These are phyloP conservation scores for Sugiyamaella xylanicola DNA, from an alignment of 1,139 yeast genomes.

Conservation along the genomic window DNA sequence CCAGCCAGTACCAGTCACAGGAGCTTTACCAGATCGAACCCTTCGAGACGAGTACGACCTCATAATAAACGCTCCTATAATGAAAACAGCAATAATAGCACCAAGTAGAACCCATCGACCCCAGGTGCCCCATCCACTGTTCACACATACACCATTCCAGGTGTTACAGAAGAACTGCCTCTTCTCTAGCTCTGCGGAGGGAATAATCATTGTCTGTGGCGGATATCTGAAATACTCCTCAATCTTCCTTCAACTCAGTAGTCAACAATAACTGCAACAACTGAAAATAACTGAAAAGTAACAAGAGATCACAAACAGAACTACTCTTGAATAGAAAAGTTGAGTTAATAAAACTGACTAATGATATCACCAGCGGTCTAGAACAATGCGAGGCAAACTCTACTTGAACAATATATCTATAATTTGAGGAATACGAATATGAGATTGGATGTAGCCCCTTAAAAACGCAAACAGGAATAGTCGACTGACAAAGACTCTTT, in stretches of 20 bases:
- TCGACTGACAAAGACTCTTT: too few relatives aligned
- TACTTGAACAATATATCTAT: too few relatives aligned
- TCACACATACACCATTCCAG: slow-evolving; percentile 15
- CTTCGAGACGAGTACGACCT: slow-evolving; percentile 55
- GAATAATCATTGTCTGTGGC: slow-evolving; percentile 4
- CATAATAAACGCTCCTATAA: slow-evolving; percentile 54
- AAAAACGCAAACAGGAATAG: too few relatives aligned
- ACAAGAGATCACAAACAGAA: too few relatives aligned
- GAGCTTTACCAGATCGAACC: slow-evolving; percentile 61
- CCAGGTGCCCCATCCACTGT: slow-evolving; percentile 39
- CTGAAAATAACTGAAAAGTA: too few relatives aligned
- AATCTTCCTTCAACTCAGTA: neutral
- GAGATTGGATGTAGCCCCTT: too few relatives aligned
- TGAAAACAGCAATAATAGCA: slow-evolving; percentile 51
- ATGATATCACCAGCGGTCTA: too few relatives aligned
- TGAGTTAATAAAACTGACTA: too few relatives aligned
- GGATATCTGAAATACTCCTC: neutral
- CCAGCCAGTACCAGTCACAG: slow-evolving; percentile 86
- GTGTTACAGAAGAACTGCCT: slow-evolving; percentile 4
- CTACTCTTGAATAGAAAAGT: too few relatives aligned
- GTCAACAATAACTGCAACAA: too few relatives aligned
- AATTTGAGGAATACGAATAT: too few relatives aligned
- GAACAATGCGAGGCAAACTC: too few relatives aligned
- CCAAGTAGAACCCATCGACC: slow-evolving; percentile 56
- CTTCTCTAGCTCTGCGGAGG: neutral